Conservation (phyloP, 2,329 filamentous ascomycete species). For the Ophiognomonia clavigignenti-juglandacearum region DNA sequence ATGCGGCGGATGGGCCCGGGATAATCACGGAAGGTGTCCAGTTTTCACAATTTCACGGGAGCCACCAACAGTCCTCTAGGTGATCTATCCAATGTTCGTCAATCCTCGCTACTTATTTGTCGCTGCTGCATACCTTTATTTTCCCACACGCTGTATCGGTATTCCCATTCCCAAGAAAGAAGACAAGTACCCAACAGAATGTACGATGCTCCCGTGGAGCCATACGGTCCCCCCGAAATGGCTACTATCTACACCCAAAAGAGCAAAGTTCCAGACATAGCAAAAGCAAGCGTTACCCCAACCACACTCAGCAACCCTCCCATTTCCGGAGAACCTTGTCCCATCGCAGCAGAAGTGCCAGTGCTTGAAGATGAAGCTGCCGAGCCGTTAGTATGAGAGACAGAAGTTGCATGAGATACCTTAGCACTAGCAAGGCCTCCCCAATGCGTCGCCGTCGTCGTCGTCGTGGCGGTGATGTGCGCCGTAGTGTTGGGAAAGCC, state of each 20-base stretch:
- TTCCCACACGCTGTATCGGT: neutral
- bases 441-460: neutral
- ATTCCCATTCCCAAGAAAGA: no score
- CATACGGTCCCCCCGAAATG: no score
- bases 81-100: no score
- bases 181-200: neutral
- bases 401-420: neutral
- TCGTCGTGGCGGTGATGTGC: neutral
- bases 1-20: no score
- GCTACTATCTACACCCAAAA: constrained; percentile 3
- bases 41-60: neutral
- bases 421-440: neutral
- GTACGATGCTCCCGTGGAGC: no score
- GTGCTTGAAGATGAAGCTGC: constrained; percentile 8
- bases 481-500: neutral
- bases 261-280: constrained; percentile 8
- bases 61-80: no score
- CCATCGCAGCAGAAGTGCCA: constrained; percentile 1
- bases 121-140: no score
- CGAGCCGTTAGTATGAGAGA: constrained; percentile 1
- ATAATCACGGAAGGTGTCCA: neutral
- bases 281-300: constrained; percentile 3
- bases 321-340: neutral
- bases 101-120: no score
- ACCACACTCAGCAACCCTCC: constrained; percentile 2